Base-by-base conservation (phyloP, 352 stramenopile species). In the Phytophthora chlamydospora region DNA sequence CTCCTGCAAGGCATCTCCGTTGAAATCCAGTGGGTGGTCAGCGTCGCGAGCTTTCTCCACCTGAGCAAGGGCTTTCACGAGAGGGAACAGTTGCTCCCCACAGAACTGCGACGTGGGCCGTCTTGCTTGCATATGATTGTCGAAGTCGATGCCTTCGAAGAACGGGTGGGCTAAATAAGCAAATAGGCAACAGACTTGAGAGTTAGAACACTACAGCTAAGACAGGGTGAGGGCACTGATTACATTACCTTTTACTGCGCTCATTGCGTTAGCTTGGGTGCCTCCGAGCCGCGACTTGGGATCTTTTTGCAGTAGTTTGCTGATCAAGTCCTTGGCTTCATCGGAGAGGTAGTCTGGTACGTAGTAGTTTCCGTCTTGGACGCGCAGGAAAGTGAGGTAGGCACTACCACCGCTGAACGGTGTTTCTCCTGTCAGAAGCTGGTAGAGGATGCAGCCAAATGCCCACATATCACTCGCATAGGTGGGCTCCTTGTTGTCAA, bases 331-430 rank as follows among this genome's bases (percentile, higher is more conserved):
- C 19, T 76, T 78, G 4, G 87, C 80, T 17, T 74, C 57, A 0
- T 80, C 61, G 1, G 85, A 92, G 0, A 96, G 57, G 34, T 89
- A 93, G 7, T 74, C 56, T 4, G 87, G 87, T 14, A 90, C 12
- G 17, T 81, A 39, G 59, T 85, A 86, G 3, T n/a, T 70, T 31
- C 76, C 85, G 13, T 84, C 63, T 69, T 93, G 74, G 13, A 91
- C 73, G 4, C 84, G 85, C 29, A 96, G 63, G 21, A 96, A 89
- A 8, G 83, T 94, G 21, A 94, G 62, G 50, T 96, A 96, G 4
- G 79, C 76, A 42, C 85, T 93, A 2, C 87, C 85, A 9, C 77
- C 85, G 31, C 80, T 80, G 59, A 90, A 96, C 3, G 87, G 87
- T 4, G 85, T 94, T 46, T 94, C 85, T 40, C 87, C 87, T 12